These are phyloP conservation scores for Omphalotus guepiniiformis DNA, from an alignment of 768 basidiomycete genomes.

Conservation along the genomic window DNA sequence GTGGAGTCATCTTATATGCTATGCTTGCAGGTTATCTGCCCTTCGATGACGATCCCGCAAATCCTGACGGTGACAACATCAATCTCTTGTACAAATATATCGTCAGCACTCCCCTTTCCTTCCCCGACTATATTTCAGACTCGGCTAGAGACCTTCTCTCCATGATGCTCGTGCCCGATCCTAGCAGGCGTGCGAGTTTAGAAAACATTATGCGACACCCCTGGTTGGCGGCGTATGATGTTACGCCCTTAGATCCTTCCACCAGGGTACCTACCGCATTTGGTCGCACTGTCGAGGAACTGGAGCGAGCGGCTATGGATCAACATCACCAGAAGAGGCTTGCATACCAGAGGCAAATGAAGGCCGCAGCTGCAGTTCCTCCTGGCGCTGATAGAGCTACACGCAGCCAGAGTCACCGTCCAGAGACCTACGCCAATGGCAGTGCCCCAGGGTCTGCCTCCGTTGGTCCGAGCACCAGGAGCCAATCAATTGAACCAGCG, in stretches of 20 bases:
- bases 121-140: constrained; percentile 91
- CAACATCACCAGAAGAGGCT: constrained; percentile 81
- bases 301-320: constrained; percentile 78
- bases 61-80: constrained; percentile 99
- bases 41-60: constrained; percentile 97
- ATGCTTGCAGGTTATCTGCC: constrained; percentile 98
- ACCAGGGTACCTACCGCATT: constrained; percentile 43
- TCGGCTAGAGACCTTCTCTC: constrained; percentile 81
- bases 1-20: constrained; percentile 93
- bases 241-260: constrained; percentile 26
- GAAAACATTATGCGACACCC: constrained; percentile 79
- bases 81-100: constrained; percentile 98
- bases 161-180: constrained; percentile 95
- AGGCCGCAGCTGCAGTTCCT: constrained; percentile 26
- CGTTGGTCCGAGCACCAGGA: constrained; percentile 44
- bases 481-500: constrained; percentile 58
- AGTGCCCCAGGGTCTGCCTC: constrained; percentile 27
- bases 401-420: constrained; percentile 53
- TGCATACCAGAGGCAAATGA: constrained; percentile 80
- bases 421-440: constrained; percentile 36
- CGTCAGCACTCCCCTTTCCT: constrained; percentile 92
- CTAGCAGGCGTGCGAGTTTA: constrained; percentile 72
- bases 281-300: constrained; percentile 65
- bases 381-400: constrained; percentile 28
- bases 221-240: constrained; percentile 71